A percentile compares a stretch with the other conserved stretches of the same genome.
Conservation (phyloP, 257 asterid genomes). For the Nicotiana otophora region DNA sequence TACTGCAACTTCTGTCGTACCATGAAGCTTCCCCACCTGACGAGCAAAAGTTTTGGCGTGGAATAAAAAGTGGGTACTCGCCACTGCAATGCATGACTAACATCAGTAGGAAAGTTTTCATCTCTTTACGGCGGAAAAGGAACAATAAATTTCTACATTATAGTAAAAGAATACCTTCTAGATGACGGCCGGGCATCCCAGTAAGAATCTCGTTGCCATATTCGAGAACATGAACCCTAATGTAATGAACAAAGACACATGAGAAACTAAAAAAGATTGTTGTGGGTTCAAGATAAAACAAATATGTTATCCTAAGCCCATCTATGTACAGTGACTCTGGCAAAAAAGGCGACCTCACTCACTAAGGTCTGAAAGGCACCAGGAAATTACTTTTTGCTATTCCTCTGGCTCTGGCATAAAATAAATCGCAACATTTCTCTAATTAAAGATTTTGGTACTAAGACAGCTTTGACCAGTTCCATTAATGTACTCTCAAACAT, state of each 20-base stretch:
- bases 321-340: not conserved
- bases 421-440: not conserved
- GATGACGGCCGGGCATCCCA: conserved; percentile 99
- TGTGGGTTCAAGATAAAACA: not conserved
- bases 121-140: not conserved
- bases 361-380: not conserved
- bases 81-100: conserved; percentile 39
- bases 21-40: conserved; percentile 86
- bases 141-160: not conserved
- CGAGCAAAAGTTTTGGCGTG: conserved; percentile 78
- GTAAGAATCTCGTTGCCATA: conserved; percentile 96
- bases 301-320: not conserved
- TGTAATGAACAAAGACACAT: conserved; percentile 11
- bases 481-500: not conserved
- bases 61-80: conserved; percentile 92
- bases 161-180: conserved; percentile 54
- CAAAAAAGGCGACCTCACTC: not conserved
- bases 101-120: conserved; percentile 2
- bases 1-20: conserved; percentile 94
- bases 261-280: not conserved
- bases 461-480: not conserved
- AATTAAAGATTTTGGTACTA: not conserved
- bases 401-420: conserved; percentile 2
- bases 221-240: conserved; percentile 96
- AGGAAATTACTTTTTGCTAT: not conserved